Base-by-base conservation (phyloP, 179 eudicot genomes). In the Monotropa hypopitys region DNA sequence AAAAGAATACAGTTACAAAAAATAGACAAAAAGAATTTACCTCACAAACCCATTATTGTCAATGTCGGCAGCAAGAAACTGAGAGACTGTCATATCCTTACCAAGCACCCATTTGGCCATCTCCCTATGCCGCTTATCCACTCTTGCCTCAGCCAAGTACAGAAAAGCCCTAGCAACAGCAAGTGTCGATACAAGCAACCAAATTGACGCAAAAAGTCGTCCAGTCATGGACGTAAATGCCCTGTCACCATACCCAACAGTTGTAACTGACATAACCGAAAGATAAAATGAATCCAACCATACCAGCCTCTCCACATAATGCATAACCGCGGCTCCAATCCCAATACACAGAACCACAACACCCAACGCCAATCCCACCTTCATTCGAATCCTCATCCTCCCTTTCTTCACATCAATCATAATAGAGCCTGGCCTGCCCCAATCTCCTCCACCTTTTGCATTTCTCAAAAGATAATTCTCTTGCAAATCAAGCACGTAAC, bases 141-240 rank as follows among this genome's bases (percentile, higher is more conserved):
- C 93, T 85, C 99, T 90, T 57, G 91, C 91, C 91, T 95, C 99
- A 6, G 99, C 95, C 89, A 95, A 87, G 84, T 89, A 95, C 56
- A 95, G 93, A 84, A 95, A 95, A 7, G 99, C 99, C 75, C 99
- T 87, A 35, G 99, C 99, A 81, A 95, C 99, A 35, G 98, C 98
- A 74, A 95, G 90, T 15, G 99, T 95, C 5, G 99, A 95, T 26
- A 95, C 98, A 77, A 95, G 97, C 89, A 93, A 81, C 99, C 99
- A 95, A 80, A 93, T 79, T 0, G 98, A 91, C 1, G 98, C 99
- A 79, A 95, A 95, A 32, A 89, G 28, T 35, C 99, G 90, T 33
- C 99, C 99, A 33, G 84, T 23, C 87, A 91, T 26, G n/a, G 98
- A 86, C 3, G 54, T 79, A 75, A 95, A 95, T 0, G 98, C 99